phyloP scores from a whole-genome alignment of 805 yeast genomes.

The Saccharomycopsis oosterbeekiorum region DNA sequence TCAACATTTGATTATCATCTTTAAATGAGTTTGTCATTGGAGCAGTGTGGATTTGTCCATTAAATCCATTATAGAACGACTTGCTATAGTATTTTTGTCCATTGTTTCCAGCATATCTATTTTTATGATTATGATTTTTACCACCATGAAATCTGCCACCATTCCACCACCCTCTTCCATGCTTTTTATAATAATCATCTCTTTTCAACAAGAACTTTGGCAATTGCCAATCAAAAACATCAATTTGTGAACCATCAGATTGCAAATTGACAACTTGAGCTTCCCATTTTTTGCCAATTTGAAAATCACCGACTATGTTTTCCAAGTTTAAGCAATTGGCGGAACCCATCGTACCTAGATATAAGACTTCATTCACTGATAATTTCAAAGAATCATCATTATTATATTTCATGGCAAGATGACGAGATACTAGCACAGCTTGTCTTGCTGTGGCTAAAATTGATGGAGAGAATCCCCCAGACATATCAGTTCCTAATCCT shows the following conservation, averaged over 20 bases:
- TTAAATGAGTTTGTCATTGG: not conserved
- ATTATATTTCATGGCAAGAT: slow-evolving; percentile 47
- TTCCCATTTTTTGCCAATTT: slow-evolving; percentile 73
- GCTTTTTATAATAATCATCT: slow-evolving; percentile 1
- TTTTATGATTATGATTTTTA: not conserved
- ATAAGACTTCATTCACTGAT: slow-evolving; percentile 60
- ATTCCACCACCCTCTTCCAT: not conserved
- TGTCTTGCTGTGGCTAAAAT: slow-evolving; percentile 58
- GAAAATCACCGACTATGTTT: slow-evolving; percentile 57
- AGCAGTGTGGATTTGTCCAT: not conserved
- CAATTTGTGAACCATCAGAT: slow-evolving; percentile 48
- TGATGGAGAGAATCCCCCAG: slow-evolving; percentile 67
- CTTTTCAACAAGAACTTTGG: slow-evolving; percentile 26
- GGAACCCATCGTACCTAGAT: slow-evolving; percentile 83
- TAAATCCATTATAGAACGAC: not conserved
- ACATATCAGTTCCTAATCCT: slow-evolving; percentile 70
- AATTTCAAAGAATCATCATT: slow-evolving; percentile 40
- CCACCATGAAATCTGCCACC: not conserved
- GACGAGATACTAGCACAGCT: slow-evolving; percentile 63
- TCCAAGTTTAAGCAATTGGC: slow-evolving; percentile 62
- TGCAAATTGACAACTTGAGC: slow-evolving; percentile 64
- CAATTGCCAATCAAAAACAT: slow-evolving; percentile 67
- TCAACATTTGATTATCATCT: not conserved
- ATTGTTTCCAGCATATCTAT: not conserved
- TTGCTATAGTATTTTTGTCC: not conserved